A percentile compares a stretch with the other conserved stretches of the same genome.
phyloP scores from a whole-genome alignment of 495 filamentous ascomycete species.

The Aspergillus taichungensis region DNA sequence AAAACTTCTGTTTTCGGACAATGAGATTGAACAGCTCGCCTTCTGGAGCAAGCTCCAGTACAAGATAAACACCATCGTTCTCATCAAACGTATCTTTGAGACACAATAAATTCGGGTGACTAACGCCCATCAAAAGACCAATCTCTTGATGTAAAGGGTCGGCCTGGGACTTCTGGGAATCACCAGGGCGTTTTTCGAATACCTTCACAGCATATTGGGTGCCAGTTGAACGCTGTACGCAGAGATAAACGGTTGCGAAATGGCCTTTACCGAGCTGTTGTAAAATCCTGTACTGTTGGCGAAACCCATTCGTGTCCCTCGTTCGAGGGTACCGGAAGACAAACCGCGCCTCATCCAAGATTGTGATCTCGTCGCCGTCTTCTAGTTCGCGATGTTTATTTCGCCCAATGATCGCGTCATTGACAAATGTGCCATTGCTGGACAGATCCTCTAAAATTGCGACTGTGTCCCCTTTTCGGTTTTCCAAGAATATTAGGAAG shows the following conservation, averaged over 20 bases:
- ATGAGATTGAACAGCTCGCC: constrained; percentile 96
- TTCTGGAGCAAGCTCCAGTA: constrained; percentile 83
- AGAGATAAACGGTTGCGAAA: constrained; percentile 91
- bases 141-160: constrained; percentile 92
- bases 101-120: constrained; percentile 90
- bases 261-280: constrained; percentile 92
- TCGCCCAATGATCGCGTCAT: constrained; percentile 80
- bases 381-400: constrained; percentile 84
- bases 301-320: constrained; percentile 66
- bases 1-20: constrained; percentile 76
- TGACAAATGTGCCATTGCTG: constrained; percentile 93
- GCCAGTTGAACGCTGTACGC: constrained; percentile 76
- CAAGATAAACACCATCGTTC: constrained; percentile 78
- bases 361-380: constrained; percentile 81
- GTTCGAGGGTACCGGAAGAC: constrained; percentile 81
- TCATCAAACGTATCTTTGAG: constrained; percentile 95
- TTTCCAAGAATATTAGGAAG: constrained; percentile 83
- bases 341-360: constrained; percentile 74
- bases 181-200: constrained; percentile 72
- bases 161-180: constrained; percentile 71
- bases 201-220: constrained; percentile 86
- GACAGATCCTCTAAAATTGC: constrained; percentile 90
- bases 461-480: constrained; percentile 65
- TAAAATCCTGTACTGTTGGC: constrained; percentile 74
- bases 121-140: constrained; percentile 89